phyloP scores from a whole-genome alignment of 2,329 filamentous ascomycete species.

The Aspergillus eucalypticola region DNA sequence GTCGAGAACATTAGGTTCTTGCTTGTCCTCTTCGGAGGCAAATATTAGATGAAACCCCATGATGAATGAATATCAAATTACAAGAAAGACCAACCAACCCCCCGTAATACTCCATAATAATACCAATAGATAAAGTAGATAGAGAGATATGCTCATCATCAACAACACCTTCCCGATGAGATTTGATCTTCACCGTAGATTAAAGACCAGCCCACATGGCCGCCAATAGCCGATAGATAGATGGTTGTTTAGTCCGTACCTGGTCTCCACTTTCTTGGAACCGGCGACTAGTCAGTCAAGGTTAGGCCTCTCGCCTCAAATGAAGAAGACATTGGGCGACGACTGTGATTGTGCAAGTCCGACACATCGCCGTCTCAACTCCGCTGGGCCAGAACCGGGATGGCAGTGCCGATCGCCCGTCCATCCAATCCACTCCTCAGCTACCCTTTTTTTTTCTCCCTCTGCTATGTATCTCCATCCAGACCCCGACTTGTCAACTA shows the following conservation, averaged over 20 bases:
- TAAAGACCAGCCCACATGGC: background rate
- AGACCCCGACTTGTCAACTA: background rate
- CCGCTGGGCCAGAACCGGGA: constrained; percentile 4
- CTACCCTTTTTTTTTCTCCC: background rate
- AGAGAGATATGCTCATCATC: too few relatives aligned
- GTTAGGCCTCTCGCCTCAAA: background rate
- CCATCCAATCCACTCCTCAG: background rate
- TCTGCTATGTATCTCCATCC: too few relatives aligned
- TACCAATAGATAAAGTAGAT: background rate
- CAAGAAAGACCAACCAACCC: too few relatives aligned
- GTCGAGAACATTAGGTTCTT: background rate
- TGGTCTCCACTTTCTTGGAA: background rate
- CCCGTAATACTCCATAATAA: background rate
- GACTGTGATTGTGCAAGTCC: background rate
- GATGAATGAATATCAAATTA: background rate
- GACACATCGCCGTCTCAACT: background rate
- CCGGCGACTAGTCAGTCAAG: background rate
- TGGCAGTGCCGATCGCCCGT: constrained; percentile 8
- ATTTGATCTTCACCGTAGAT: background rate
- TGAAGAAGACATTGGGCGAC: background rate
- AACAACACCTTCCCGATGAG: background rate
- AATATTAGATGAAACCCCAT: background rate
- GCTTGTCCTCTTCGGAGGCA: background rate
- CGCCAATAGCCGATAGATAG: background rate
- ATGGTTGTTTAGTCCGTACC: background rate